Conservation (phyloP, 805 yeast genomes). For the Candida namnaoensis region DNA sequence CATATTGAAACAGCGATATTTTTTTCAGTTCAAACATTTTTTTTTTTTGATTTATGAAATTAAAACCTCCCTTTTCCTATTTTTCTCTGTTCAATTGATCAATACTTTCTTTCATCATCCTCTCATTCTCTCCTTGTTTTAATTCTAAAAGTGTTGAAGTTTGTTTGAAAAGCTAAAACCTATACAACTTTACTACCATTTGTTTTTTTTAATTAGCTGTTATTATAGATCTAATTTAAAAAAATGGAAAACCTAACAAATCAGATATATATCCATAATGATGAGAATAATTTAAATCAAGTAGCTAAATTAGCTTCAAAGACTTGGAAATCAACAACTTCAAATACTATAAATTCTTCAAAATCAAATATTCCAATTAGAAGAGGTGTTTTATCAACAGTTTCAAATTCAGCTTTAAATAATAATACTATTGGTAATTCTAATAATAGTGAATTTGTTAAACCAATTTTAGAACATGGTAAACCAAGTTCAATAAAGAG, state of each 20-base stretch:
- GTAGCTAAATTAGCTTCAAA: not conserved
- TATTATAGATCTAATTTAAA: too few species aligned
- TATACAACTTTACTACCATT: too few species aligned
- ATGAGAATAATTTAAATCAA: slow-evolving; percentile 11
- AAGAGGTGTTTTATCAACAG: slow-evolving; percentile 19
- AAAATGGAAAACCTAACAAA: not conserved
- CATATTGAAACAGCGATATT: too few species aligned
- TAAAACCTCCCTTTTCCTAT: too few species aligned
- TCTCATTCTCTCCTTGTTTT: too few species aligned
- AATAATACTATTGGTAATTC: not conserved
- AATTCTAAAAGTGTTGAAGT: too few species aligned
- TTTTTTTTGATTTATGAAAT: too few species aligned
- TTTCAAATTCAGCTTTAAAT: slow-evolving; percentile 20
- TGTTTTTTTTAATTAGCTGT: too few species aligned
- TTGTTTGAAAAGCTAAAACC: too few species aligned
- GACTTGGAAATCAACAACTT: not conserved
- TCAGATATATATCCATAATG: not conserved
- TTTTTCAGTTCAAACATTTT: too few species aligned
- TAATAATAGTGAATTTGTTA: not conserved
- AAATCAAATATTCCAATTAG: slow-evolving; percentile 18
- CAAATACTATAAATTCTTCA: not conserved
- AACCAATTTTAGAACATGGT: not conserved
- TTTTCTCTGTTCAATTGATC: too few species aligned
- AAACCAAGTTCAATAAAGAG: slow-evolving; percentile 39
- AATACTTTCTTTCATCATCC: too few species aligned